A percentile compares a stretch with the other conserved stretches of the same genome.
Conservation (phyloP, 768 basidiomycete genomes). For the Termitomyces sp. region DNA sequence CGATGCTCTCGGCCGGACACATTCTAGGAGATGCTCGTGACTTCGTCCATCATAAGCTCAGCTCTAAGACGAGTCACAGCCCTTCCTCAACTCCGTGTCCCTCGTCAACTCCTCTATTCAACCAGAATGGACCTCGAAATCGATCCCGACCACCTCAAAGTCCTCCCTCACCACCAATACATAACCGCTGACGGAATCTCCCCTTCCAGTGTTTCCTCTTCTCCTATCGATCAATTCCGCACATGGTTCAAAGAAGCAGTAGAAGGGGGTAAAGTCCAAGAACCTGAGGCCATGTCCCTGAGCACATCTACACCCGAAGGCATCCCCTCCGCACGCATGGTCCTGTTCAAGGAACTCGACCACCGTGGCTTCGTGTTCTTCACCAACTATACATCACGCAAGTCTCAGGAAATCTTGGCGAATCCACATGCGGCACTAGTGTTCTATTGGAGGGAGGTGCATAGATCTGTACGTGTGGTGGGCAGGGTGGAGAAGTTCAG, state of each 20-base stretch:
- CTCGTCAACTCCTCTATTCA: neutral
- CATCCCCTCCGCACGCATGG: conserved; percentile 84
- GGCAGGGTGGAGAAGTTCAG: conserved; percentile 81
- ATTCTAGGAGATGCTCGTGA: conserved; percentile 11
- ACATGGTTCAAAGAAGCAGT: conserved; percentile 76
- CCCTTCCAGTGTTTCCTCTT: conserved; percentile 54
- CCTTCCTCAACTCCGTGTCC: neutral
- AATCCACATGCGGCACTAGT: conserved; percentile 82
- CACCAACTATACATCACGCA: conserved; percentile 95
- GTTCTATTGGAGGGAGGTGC: conserved; percentile 90
- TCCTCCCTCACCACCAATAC: conserved; percentile 79
- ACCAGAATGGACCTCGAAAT: conserved; percentile 39
- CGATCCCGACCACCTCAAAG: conserved; percentile 53
- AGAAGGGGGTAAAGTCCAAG: conserved; percentile 51
- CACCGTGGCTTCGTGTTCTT: conserved; percentile 89
- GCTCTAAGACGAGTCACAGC: neutral
- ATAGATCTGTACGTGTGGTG: conserved; percentile 77
- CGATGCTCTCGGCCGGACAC: no score
- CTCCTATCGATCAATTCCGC: conserved; percentile 84
- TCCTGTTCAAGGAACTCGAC: conserved; percentile 91
- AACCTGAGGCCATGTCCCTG: conserved; percentile 89
- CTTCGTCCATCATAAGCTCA: conserved; percentile 4
- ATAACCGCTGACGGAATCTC: conserved; percentile 57
- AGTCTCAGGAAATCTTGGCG: conserved; percentile 72
- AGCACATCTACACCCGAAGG: conserved; percentile 69